phyloP scores from a whole-genome alignment of 2,329 filamentous ascomycete species.

The Teratosphaeria zuluensis region DNA sequence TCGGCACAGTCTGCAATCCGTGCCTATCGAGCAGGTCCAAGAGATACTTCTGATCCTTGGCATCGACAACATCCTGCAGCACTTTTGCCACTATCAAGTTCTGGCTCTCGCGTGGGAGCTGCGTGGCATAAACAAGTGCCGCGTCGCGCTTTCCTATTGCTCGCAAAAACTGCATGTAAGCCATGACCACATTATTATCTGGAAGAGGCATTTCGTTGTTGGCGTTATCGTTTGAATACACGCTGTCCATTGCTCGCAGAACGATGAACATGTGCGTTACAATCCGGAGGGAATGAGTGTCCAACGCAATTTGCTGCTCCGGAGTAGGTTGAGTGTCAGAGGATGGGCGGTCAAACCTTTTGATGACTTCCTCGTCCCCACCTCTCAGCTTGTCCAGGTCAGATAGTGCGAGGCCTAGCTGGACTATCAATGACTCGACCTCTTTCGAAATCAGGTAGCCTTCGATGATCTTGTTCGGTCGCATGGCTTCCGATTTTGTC shows the following conservation, averaged over 20 bases:
- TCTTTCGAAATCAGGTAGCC: slow-evolving; percentile 62
- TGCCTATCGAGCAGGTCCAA: slow-evolving; percentile 63
- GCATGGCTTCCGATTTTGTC: slow-evolving; percentile 49
- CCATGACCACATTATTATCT: slow-evolving; percentile 67
- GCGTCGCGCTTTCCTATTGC: slow-evolving; percentile 63
- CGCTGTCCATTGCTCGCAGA: slow-evolving; percentile 41
- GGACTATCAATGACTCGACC: slow-evolving; percentile 33
- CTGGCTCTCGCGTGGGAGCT: slow-evolving; percentile 54
- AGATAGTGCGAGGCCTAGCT: slow-evolving; percentile 35
- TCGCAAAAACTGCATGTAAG: slow-evolving; percentile 72
- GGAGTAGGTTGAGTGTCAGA: slow-evolving; percentile 2
- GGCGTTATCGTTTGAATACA: slow-evolving; percentile 25
- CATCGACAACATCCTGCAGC: slow-evolving; percentile 61
- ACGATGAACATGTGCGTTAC: slow-evolving; percentile 51
- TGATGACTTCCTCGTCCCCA: slow-evolving; percentile 15
- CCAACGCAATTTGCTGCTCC: slow-evolving; percentile 27
- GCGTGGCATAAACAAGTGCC: slow-evolving; percentile 80
- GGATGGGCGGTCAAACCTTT: slow-evolving; percentile 6
- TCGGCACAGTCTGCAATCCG: slow-evolving; percentile 60
- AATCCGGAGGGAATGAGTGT: slow-evolving; percentile 36
- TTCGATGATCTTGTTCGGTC: slow-evolving; percentile 66
- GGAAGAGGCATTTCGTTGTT: slow-evolving; percentile 36
- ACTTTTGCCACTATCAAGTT: slow-evolving; percentile 67
- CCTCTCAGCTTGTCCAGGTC: slow-evolving; percentile 24
- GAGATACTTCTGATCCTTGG: slow-evolving; percentile 55